A percentile compares a stretch with the other conserved stretches of the same genome.
Conservation (phyloP, 805 yeast genomes). For the Clavispora santaluciae region DNA sequence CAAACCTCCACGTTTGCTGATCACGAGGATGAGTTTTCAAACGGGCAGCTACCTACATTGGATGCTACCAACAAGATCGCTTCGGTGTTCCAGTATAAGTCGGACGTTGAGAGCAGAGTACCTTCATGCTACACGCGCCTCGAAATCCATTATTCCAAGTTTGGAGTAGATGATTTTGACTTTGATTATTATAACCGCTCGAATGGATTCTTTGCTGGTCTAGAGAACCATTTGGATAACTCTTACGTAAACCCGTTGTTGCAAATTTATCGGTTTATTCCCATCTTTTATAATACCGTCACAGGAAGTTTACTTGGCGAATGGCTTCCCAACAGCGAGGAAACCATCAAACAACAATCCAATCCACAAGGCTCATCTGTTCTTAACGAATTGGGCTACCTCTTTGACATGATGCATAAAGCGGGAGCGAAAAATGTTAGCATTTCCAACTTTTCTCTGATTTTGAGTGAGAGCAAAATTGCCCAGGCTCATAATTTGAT, state of each 20-base stretch:
- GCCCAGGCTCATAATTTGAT: slow-evolving; percentile 51
- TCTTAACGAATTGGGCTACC: slow-evolving; percentile 77
- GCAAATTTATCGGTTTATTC: slow-evolving; percentile 74
- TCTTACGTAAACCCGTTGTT: slow-evolving; percentile 67
- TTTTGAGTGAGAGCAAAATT: slow-evolving; percentile 32
- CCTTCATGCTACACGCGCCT: slow-evolving; percentile 76
- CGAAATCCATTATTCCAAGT: slow-evolving; percentile 76
- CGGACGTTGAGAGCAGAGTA: slow-evolving; percentile 20
- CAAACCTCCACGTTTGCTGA: slow-evolving; percentile 7
- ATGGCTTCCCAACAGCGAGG: slow-evolving; percentile 40
- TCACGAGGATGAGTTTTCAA: slow-evolving; percentile 8
- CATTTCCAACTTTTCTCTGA: slow-evolving; percentile 67
- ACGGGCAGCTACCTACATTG: slow-evolving; percentile 5
- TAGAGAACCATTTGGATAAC: slow-evolving; percentile 83
- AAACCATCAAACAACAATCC: slow-evolving; percentile 20
- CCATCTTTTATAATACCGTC: slow-evolving; percentile 65
- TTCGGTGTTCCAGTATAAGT: slow-evolving; percentile 19
- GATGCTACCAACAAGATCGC: slow-evolving; percentile 5
- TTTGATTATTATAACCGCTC: slow-evolving; percentile 80
- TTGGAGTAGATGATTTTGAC: slow-evolving; percentile 93
- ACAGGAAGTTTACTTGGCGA: slow-evolving; percentile 48
- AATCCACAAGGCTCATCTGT: slow-evolving; percentile 48
- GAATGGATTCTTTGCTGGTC: slow-evolving; percentile 53
- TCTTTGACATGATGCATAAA: slow-evolving; percentile 86
- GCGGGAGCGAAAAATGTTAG: slow-evolving; percentile 69